Percentiles rank a stretch among this genome's conserved stretches.
Conservation (phyloP, 805 yeast genomes). For the Metschnikowia gruessii region DNA sequence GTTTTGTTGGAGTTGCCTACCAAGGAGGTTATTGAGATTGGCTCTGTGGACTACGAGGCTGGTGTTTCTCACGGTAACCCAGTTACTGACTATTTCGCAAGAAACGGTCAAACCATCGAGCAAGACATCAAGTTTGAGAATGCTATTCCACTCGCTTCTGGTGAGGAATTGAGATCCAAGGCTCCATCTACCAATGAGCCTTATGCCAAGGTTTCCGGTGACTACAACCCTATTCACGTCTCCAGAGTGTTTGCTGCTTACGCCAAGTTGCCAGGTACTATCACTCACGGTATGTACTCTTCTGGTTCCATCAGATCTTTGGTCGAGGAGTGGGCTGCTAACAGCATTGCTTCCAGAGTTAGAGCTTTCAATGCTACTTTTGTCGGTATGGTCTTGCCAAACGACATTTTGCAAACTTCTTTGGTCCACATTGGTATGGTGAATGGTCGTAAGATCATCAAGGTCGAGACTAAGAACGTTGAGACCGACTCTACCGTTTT, state of each 20-base stretch:
- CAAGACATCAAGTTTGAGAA: constrained; percentile 90
- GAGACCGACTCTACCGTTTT: constrained; percentile 77
- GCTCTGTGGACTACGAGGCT: constrained; percentile 81
- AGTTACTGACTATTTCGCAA: constrained; percentile 85
- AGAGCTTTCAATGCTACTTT: constrained; percentile 89
- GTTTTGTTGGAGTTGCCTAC: constrained; percentile 88
- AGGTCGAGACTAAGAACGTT: constrained; percentile 82
- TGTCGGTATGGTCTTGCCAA: constrained; percentile 97
- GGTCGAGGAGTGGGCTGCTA: constrained; percentile 98
- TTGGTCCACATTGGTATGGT: constrained; percentile 98
- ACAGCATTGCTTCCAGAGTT: constrained; percentile 92
- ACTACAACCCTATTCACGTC: constrained; percentile 97
- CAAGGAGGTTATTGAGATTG: constrained; percentile 81
- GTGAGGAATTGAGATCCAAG: constrained; percentile 60
- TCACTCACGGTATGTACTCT: constrained; percentile 98
- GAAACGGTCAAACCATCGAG: constrained; percentile 92
- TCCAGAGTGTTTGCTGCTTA: constrained; percentile 91
- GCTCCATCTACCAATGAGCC: constrained; percentile 97
- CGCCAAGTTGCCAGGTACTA: constrained; percentile 94
- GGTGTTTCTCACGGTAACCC: constrained; percentile 96
- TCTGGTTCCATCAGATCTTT: constrained; percentile 92
- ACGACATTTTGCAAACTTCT: constrained; percentile 80
- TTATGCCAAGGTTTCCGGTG: constrained; percentile 96
- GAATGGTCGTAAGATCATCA: constrained; percentile 96
- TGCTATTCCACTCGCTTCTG: constrained; percentile 76